Base-by-base conservation (phyloP, 2,329 filamentous ascomycete genomes). In the Geosmithia morbida region DNA sequence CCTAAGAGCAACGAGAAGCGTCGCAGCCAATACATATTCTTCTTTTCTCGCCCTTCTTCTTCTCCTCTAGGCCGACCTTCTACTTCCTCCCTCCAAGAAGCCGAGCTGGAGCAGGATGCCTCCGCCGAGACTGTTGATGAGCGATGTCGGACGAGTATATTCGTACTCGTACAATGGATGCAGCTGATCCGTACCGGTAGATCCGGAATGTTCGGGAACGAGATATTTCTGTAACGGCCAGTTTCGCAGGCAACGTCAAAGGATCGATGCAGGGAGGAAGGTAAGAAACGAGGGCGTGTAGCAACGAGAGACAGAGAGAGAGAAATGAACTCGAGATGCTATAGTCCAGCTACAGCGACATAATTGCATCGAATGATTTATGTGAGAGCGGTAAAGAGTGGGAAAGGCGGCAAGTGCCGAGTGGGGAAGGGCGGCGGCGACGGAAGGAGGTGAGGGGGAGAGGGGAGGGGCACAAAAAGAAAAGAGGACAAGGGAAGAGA, bases 1-100 rank as follows among this genome's bases (percentile, higher is more conserved):
- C 62, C 54, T 52, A 61, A 49, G 46, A 64, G 55, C 45, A 70
- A 60, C 48, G 63, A 59, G 52, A 68, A 55, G 46, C 69, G 68
- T 29, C 70, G 71, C 46, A 75, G 51, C 59, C 68, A 67, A 52
- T 66, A 10, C 20, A 16, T 46, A 4, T 5, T 45, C 44, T 29
- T 45, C 44, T 8, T 37, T 37, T 11, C 11, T 16, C 13, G 6
- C 14, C 33, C 11, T 11, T 37, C 6, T 37, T 16, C 33, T 11
- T 37, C 11, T 37, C 3, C 33, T 26, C 22, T 26, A 26, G 22
- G 22, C 22, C 22, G 22, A 26, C 8, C 4, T 26, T 26, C 8
- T 26, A 5, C 4, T 26, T 8, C 22, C 22, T 26, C 8, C 22
- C 22, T 26, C 22, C 22, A 26, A 26, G 8, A 26, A 26, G 22